Percentiles rank a stretch among this genome's conserved stretches.
phyloP scores from a whole-genome alignment of 2,329 filamentous ascomycete genomes.

The Pseudogymnoascus sp. region DNA sequence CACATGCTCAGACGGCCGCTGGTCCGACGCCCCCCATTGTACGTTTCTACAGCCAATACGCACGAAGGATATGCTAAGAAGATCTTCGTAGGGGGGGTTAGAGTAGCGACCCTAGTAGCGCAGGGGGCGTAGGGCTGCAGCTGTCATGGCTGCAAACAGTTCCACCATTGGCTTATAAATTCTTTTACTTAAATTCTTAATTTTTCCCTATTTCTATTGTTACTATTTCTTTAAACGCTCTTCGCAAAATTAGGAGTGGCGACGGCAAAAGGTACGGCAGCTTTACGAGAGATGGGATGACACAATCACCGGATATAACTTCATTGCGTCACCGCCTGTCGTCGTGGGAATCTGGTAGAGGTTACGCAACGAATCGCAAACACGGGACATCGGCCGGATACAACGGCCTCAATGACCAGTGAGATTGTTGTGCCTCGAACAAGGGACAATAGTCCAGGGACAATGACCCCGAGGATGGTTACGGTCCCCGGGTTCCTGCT shows the following conservation, averaged over 20 bases:
- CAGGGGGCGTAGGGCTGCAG: neutral
- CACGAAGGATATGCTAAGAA: neutral
- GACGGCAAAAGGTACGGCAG: neutral
- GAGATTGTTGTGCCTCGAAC: neutral
- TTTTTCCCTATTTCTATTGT: neutral
- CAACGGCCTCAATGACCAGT: neutral
- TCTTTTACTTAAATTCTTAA: neutral
- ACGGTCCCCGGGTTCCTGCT: neutral
- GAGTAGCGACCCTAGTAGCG: neutral
- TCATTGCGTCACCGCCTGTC: neutral
- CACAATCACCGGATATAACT: neutral
- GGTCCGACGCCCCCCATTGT: neutral
- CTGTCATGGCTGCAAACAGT: neutral
- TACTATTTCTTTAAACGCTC: neutral
- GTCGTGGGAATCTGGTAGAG: neutral
- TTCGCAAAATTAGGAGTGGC: neutral
- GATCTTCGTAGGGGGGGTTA: neutral
- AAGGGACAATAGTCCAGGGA: neutral
- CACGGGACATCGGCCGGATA: neutral
- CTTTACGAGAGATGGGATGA: neutral
- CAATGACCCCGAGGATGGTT: neutral
- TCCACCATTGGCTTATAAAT: neutral
- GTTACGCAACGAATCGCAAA: neutral
- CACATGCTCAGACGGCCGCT: neutral
- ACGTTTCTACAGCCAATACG: neutral